Evolutionary conservation across 2,329 filamentous ascomycete species (phyloP).

Genomic region (Stagonosporopsis chrysanthemi): DNA sequence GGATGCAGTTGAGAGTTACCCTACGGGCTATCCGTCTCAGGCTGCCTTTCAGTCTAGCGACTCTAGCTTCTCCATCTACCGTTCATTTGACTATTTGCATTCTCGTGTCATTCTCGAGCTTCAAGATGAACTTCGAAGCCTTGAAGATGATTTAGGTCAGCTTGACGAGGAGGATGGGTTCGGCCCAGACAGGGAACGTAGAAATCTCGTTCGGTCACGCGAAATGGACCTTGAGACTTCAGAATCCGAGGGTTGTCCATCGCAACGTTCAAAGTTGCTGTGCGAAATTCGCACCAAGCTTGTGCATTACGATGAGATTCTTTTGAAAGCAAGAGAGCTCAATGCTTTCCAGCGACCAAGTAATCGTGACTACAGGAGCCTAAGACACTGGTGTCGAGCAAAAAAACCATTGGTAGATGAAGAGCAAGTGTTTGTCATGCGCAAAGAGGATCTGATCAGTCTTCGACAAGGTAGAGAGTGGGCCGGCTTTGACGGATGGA

Average conservation of each 20-base stretch:
- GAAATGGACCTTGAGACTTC: not conserved
- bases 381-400: conserved; percentile 41
- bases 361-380: conserved; percentile 42
- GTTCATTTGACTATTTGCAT: conserved; percentile 45
- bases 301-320: conserved; percentile 36
- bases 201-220: too few species aligned
- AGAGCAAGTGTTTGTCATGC: conserved; percentile 38
- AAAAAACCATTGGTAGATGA: conserved; percentile 34
- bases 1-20: conserved; percentile 34
- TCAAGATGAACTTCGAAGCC: conserved; percentile 43
- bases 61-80: conserved; percentile 46
- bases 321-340: conserved; percentile 44
- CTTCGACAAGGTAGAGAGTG: conserved; percentile 47
- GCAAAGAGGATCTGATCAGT: conserved; percentile 48
- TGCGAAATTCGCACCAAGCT: conserved; percentile 25
- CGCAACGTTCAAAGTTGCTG: conserved; percentile 8
- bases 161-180: conserved; percentile 21
- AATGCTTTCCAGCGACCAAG: conserved; percentile 44
- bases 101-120: conserved; percentile 43
- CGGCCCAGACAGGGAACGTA: not conserved
- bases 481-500: conserved; percentile 45
- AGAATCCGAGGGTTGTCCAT: not conserved
- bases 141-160: conserved; percentile 39
- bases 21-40: conserved; percentile 40
- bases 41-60: conserved; percentile 49